Conservation (phyloP, 2,329 filamentous ascomycete species). For the Trichophyton verrucosum region DNA sequence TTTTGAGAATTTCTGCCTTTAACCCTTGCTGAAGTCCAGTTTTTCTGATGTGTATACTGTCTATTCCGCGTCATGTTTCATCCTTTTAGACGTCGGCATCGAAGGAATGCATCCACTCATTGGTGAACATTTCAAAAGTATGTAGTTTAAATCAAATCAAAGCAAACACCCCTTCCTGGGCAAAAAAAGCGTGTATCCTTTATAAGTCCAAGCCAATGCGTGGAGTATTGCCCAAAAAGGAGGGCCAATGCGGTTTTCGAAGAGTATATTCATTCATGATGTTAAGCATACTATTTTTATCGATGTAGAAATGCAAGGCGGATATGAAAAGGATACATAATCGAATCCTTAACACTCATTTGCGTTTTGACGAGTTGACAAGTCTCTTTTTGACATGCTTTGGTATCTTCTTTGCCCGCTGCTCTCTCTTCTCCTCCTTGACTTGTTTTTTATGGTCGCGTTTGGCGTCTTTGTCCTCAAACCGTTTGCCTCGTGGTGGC, state of each 20-base stretch:
- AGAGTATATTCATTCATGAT: neutral
- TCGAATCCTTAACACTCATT: slow-evolving; percentile 15
- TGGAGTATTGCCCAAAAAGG: neutral
- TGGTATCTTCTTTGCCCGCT: slow-evolving; percentile 88
- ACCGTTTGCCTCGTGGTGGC: slow-evolving; percentile 64
- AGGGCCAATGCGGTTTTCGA: neutral
- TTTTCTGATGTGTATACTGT: too few relatives aligned
- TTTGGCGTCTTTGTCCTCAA: slow-evolving; percentile 85
- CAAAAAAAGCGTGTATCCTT: neutral
- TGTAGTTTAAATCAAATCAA: neutral
- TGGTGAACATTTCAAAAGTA: neutral
- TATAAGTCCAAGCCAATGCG: neutral
- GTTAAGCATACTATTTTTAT: neutral
- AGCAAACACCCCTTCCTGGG: neutral
- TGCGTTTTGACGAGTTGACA: slow-evolving; percentile 40
- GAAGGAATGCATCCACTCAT: neutral
- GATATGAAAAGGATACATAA: too few relatives aligned
- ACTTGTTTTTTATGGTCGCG: slow-evolving; percentile 77
- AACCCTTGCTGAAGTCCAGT: too few relatives aligned
- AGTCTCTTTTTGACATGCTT: slow-evolving; percentile 92
- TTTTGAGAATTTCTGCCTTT: too few relatives aligned
- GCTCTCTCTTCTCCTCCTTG: slow-evolving; percentile 91
- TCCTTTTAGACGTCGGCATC: too few relatives aligned
- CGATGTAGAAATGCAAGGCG: neutral
- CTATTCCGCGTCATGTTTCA: neutral